These are phyloP conservation scores for Suillus variegatus DNA, from an alignment of 768 basidiomycete genomes.

Conservation along the genomic window DNA sequence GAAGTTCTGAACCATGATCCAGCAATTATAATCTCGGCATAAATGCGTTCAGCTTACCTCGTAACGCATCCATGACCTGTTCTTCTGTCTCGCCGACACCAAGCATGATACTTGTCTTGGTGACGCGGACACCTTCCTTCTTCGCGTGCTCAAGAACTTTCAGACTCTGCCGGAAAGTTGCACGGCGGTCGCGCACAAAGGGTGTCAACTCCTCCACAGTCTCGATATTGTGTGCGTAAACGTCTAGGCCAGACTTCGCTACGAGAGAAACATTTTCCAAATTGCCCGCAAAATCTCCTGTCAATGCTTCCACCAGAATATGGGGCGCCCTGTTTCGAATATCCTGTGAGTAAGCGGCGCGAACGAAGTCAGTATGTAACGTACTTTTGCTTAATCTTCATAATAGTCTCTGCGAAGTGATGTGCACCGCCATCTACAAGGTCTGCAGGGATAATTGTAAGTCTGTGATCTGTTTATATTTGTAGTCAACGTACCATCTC, in stretches of 20 bases:
- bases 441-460: conserved; percentile 50
- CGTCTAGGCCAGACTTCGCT: conserved; percentile 92
- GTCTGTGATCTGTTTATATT: not conserved
- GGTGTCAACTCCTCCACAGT: conserved; percentile 95
- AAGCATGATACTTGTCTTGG: conserved; percentile 99
- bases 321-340: conserved; percentile 72
- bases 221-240: conserved; percentile 98
- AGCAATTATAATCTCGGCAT: not conserved
- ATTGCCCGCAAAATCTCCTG: conserved; percentile 89
- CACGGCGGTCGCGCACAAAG: conserved; percentile 92
- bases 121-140: conserved; percentile 79
- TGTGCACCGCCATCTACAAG: conserved; percentile 88
- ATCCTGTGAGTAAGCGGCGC: not conserved
- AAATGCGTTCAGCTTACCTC: conserved; percentile 51
- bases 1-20: conserved; percentile 60
- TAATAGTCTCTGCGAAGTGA: conserved; percentile 95
- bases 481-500: conserved; percentile 70
- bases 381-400: conserved; percentile 94
- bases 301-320: conserved; percentile 95
- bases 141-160: conserved; percentile 83
- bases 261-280: conserved; percentile 76
- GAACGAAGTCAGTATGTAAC: conserved; percentile 18
- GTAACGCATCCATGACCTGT: conserved; percentile 79
- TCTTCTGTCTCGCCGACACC: conserved; percentile 90
- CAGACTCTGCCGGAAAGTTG: conserved; percentile 85